Conservation (phyloP, 495 filamentous ascomycete genomes). For the Cairneyella variabilis region DNA sequence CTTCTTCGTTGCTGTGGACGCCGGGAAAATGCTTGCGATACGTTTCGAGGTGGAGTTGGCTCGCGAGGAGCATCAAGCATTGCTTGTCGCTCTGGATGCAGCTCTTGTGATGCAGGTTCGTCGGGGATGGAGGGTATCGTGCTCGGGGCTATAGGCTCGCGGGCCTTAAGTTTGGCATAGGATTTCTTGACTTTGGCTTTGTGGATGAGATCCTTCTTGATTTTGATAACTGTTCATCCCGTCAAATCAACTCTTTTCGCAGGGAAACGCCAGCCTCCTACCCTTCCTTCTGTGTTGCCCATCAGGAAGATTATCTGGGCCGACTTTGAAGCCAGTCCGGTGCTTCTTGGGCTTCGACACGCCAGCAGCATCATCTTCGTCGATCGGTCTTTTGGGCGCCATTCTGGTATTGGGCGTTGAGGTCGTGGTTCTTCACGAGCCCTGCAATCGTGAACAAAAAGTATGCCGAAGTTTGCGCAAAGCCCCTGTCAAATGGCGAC, state of each 20-base stretch:
- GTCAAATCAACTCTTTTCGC: slow-evolving; percentile 5
- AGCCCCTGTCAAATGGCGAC: no score
- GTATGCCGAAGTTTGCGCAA: no score
- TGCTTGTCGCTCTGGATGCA: slow-evolving; percentile 70
- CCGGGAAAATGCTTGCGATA: neutral
- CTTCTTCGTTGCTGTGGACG: slow-evolving; percentile 27
- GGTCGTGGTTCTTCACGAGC: neutral
- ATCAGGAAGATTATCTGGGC: slow-evolving; percentile 90
- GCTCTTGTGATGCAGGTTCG: slow-evolving; percentile 38
- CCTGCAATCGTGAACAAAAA: neutral
- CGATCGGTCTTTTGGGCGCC: slow-evolving; percentile 57
- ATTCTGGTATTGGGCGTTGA: slow-evolving; percentile 37
- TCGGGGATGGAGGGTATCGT: neutral
- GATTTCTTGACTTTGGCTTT: slow-evolving; percentile 93
- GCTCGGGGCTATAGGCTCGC: slow-evolving; percentile 28
- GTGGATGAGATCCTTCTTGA: slow-evolving; percentile 84
- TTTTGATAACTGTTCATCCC: slow-evolving; percentile 70
- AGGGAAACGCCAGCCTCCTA: slow-evolving; percentile 29
- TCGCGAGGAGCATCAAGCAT: slow-evolving; percentile 51
- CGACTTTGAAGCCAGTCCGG: slow-evolving; percentile 61
- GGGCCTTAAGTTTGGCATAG: slow-evolving; percentile 81
- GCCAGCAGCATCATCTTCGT: slow-evolving; percentile 42
- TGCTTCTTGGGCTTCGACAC: slow-evolving; percentile 41
- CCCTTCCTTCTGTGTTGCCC: slow-evolving; percentile 89
- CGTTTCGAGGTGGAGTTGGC: slow-evolving; percentile 21